Percentiles rank a stretch among this genome's conserved stretches.
Evolutionary conservation across 495 filamentous ascomycete genomes (phyloP).

Genomic region (Cercophora sp.): DNA sequence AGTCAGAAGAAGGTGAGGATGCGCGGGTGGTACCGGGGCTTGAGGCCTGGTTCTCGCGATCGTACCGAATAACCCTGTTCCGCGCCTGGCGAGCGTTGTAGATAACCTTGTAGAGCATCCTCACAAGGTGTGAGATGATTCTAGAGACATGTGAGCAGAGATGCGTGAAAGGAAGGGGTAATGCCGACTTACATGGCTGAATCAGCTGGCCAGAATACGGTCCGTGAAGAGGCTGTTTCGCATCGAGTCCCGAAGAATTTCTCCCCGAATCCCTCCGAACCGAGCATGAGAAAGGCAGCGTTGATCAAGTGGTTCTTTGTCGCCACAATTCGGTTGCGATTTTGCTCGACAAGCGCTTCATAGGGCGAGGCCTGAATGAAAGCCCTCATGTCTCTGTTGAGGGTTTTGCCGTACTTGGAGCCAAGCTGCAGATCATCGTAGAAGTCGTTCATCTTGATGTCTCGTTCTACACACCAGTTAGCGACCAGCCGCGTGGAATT

Average conservation of each 20-base stretch:
- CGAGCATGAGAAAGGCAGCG: slow-evolving; percentile 13
- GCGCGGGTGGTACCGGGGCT: not conserved
- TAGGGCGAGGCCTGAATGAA: slow-evolving; percentile 6
- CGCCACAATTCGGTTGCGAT: not conserved
- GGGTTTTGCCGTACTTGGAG: slow-evolving; percentile 6
- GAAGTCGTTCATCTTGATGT: slow-evolving; percentile 6
- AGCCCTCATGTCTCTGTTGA: slow-evolving; percentile 5
- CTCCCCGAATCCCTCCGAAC: slow-evolving; percentile 8
- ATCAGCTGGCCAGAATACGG: slow-evolving; percentile 16
- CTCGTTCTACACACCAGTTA: slow-evolving; percentile 15
- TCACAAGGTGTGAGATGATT: slow-evolving; percentile 14
- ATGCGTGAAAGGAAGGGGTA: not conserved
- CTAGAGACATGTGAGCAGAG: slow-evolving; percentile 9
- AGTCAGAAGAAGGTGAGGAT: too few relatives aligned
- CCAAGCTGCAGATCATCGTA: slow-evolving; percentile 14
- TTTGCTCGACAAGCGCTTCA: not conserved
- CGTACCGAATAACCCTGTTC: not conserved
- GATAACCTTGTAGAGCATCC: slow-evolving; percentile 13
- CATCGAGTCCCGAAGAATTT: slow-evolving; percentile 13
- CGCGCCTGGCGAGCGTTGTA: not conserved
- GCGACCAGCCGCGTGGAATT: not conserved
- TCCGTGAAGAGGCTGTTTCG: slow-evolving; percentile 1
- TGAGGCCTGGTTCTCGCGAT: too few relatives aligned
- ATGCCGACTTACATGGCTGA: slow-evolving; percentile 14
- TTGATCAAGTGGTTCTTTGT: not conserved